Evolutionary conservation across 768 basidiomycete genomes (phyloP).

Genomic region (Agrocybe chaxingu): DNA sequence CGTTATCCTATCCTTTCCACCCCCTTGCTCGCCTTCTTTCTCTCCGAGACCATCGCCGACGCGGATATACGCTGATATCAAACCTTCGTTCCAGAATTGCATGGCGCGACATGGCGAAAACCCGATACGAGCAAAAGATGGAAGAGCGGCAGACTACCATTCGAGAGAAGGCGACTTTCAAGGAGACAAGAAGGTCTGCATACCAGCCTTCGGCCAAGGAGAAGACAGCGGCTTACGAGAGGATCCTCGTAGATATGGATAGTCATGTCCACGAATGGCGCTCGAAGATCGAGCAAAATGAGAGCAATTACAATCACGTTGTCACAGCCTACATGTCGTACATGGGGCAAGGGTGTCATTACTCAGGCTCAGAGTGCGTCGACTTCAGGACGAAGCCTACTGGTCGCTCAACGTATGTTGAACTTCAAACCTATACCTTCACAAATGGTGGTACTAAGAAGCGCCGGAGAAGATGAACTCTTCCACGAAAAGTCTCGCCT

Average conservation of each 20-base stretch:
- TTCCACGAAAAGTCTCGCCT: slow-evolving; percentile 11
- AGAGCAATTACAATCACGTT: slow-evolving; percentile 8
- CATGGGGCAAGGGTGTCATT: slow-evolving; percentile 20
- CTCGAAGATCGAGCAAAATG: neutral
- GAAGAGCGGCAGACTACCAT: slow-evolving; percentile 50
- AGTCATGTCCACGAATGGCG: no score
- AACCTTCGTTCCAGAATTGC: slow-evolving; percentile 51
- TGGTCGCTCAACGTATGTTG: slow-evolving; percentile 15
- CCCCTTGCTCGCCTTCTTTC: neutral
- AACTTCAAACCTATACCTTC: slow-evolving; percentile 16
- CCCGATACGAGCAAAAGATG: slow-evolving; percentile 56
- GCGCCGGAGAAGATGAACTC: slow-evolving; percentile 20
- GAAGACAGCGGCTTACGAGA: no score
- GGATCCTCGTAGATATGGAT: no score
- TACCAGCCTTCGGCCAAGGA: no score
- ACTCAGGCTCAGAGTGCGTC: slow-evolving; percentile 19
- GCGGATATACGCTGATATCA: neutral
- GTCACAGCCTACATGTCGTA: slow-evolving; percentile 15
- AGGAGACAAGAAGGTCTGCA: slow-evolving; percentile 66
- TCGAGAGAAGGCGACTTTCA: slow-evolving; percentile 61
- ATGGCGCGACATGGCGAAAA: slow-evolving; percentile 59
- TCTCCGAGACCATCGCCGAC: neutral
- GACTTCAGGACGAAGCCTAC: slow-evolving; percentile 15
- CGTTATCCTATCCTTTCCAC: neutral
- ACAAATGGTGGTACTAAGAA: slow-evolving; percentile 15